Evolutionary conservation across 2,329 filamentous ascomycete species (phyloP), one percentile per base, ranked within the genome.

Genomic region (Aphanoascus verrucosus): DNA sequence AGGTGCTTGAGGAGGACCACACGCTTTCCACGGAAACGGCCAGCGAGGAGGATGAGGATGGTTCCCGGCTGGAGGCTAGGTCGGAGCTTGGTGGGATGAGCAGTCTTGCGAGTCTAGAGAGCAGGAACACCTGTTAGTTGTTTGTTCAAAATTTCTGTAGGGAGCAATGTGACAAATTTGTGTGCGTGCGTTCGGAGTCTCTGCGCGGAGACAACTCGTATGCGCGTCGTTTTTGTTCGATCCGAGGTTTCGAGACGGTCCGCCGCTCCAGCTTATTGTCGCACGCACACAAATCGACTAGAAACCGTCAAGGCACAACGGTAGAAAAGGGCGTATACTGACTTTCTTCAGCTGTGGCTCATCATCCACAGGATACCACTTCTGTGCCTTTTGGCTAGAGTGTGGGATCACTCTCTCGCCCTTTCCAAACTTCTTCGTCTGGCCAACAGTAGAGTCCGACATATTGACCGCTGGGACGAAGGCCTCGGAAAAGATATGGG

Each of bases 11-110:
- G 86, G 78, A 97, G 89, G 71, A 98, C 82, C 70, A 98, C 93
- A 74, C 93, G 93, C 89, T 98, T 98, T 82, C 93, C 93, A 70
- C 93, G 91, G 88, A 97, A 98, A 72, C 93, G 93, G 71, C 93
- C 93, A 75, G 93, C 93, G 73, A 98, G 89, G 74, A 98, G 88
- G 78, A 98, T 98, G 73, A 98, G 87, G 73, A 98, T 82, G 74
- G 89, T 87, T 71, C 93, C 93, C 72, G 93, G 91, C 77, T 88
- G 81, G 71, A 98, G 90, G 65, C 88, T 85, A 72, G 86, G 77
- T 73, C 93, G 88, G 68, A 88, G 83, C 77, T 88, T 84, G 77
- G 89, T 86, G 68, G 89, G 80, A 72, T 87, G 89, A 75, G 91
- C 74, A 69, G 88, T 78, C 83, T 98, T 98, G 84, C 93, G 93